A percentile compares a stretch with the other conserved stretches of the same genome.
phyloP scores from a whole-genome alignment of 1,284 basidiomycete genomes.

The Xerocomus amazonicus region DNA sequence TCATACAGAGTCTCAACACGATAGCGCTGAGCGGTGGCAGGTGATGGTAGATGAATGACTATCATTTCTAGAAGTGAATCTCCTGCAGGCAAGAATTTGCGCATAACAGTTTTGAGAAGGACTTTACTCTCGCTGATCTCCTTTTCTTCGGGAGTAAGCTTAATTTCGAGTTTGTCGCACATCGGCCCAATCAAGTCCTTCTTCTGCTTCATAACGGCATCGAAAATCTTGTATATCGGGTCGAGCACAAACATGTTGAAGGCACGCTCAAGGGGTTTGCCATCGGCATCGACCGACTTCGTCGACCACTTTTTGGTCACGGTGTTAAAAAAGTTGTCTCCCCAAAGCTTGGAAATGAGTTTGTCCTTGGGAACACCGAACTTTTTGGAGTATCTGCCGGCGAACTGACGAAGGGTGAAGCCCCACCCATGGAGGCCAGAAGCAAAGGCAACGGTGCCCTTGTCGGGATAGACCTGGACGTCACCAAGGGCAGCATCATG shows the following conservation, averaged over 20 bases:
- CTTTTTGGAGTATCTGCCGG: slow-evolving; percentile 94
- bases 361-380: slow-evolving; percentile 99
- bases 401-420: slow-evolving; percentile 98
- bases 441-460: slow-evolving; percentile 98
- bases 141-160: slow-evolving; percentile 86
- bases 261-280: slow-evolving; percentile 87
- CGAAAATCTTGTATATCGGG: slow-evolving; percentile 99
- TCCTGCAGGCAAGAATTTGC: slow-evolving; percentile 99
- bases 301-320: slow-evolving; percentile 97
- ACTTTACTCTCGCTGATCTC: slow-evolving; percentile 91
- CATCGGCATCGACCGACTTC: slow-evolving; percentile 73
- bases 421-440: slow-evolving; percentile 99
- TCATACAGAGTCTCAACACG: slow-evolving; percentile 99
- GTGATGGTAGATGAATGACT: slow-evolving; percentile 98
- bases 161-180: slow-evolving; percentile 97
- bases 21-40: slow-evolving; percentile 95
- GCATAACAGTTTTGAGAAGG: slow-evolving; percentile 98
- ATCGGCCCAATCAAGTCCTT: slow-evolving; percentile 86
- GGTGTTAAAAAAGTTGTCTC: slow-evolving; percentile 99
- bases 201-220: slow-evolving; percentile 99
- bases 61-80: slow-evolving; percentile 99
- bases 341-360: slow-evolving; percentile 98
- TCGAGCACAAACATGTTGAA: slow-evolving; percentile 98
- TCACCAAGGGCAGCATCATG: slow-evolving; percentile 94
- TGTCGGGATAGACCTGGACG: slow-evolving; percentile 98